Conservation (phyloP, 108 stramenopile species). For the Mediolabrus comicus region DNA sequence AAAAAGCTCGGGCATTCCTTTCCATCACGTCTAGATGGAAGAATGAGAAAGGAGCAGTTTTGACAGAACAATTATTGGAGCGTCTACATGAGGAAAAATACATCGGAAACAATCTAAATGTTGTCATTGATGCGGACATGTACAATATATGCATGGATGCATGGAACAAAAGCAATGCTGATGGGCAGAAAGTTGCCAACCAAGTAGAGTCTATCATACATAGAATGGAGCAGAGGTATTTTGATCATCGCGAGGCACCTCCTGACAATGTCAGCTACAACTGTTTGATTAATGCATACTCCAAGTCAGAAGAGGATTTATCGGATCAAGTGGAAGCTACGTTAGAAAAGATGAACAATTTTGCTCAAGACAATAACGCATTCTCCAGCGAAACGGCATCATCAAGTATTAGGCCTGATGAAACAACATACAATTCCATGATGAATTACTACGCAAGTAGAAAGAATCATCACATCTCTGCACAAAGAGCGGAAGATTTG, state of each 20-base stretch:
- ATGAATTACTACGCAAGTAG: constrained; percentile 37
- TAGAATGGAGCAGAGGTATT: constrained; percentile 35
- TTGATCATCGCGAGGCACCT: constrained; percentile 10
- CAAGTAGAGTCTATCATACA: constrained; percentile 20
- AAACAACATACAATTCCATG: constrained; percentile 32
- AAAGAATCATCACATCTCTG: constrained; percentile 8
- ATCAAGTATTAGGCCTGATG: constrained; percentile 21
- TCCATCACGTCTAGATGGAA: constrained; percentile 28
- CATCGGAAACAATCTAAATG: constrained; percentile 1
- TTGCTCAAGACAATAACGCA: constrained; percentile 3
- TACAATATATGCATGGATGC: constrained; percentile 44
- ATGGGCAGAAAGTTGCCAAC: constrained; percentile 15
- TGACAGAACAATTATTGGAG: constrained; percentile 29
- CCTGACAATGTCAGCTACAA: constrained; percentile 41
- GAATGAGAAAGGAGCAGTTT: constrained; percentile 27
- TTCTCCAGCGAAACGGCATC: not conserved
- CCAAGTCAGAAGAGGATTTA: constrained; percentile 35
- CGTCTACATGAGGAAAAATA: constrained; percentile 15
- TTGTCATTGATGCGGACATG: constrained; percentile 28
- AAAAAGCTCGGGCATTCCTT: constrained; percentile 28
- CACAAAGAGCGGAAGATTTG: constrained; percentile 34
- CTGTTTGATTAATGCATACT: constrained; percentile 27
- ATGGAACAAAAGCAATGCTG: constrained; percentile 26
- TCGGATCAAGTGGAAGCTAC: constrained; percentile 19
- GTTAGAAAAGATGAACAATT: constrained; percentile 24